These are phyloP conservation scores for Fulvia fulva DNA, from an alignment of 2,329 filamentous ascomycete species.

Conservation along the genomic window DNA sequence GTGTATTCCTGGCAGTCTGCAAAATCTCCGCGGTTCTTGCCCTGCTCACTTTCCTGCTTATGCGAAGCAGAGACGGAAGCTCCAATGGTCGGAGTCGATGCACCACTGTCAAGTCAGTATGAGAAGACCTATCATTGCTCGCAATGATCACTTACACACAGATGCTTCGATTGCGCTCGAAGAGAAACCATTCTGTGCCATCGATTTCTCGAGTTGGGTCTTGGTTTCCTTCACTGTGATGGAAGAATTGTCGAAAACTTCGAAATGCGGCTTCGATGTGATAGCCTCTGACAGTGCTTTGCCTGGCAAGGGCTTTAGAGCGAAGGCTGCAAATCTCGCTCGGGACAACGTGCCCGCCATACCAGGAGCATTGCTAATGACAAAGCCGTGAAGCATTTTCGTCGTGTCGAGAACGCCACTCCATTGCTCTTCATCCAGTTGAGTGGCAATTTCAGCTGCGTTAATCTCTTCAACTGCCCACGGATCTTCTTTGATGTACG, in stretches of 20 bases:
- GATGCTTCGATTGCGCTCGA: no score
- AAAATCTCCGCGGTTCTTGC: background rate
- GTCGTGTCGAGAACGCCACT: background rate
- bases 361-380: background rate
- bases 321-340: background rate
- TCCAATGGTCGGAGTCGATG: no score
- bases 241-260: no score
- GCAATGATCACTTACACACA: no score
- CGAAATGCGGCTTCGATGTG: background rate
- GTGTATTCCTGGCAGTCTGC: background rate
- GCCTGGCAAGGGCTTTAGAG: background rate
- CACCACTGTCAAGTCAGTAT: no score
- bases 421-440: background rate
- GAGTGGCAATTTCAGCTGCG: background rate
- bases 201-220: no score
- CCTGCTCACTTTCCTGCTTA: background rate
- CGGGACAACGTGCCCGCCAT: background rate
- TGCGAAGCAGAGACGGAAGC: background rate
- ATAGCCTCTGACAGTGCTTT: background rate
- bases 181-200: no score
- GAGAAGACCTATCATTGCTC: no score
- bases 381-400: conserved; percentile 5
- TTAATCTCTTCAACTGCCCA: conserved; percentile 1
- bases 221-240: no score
- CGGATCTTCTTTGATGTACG: background rate